Evolutionary conservation across 352 stramenopile genomes (phyloP).

Genomic region (Phytophthora foliorum): DNA sequence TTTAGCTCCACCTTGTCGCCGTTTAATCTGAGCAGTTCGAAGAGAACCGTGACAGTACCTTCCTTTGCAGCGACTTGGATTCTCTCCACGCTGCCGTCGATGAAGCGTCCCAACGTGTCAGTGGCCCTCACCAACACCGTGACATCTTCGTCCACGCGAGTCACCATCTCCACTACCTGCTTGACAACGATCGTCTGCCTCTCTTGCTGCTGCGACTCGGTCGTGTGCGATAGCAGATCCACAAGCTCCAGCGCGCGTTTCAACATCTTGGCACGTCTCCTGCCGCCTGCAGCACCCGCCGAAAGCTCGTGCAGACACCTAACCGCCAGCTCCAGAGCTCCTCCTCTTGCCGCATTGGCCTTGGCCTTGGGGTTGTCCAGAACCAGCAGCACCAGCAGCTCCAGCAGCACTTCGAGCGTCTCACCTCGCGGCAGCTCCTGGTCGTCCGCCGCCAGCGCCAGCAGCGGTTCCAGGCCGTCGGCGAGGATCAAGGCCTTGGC

Average conservation of each 20-base stretch:
- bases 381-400: slow-evolving; percentile 51
- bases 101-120: slow-evolving; percentile 48
- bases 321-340: slow-evolving; percentile 43
- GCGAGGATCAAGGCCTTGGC: slow-evolving; percentile 42
- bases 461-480: slow-evolving; percentile 43
- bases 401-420: slow-evolving; percentile 49
- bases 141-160: slow-evolving; percentile 40
- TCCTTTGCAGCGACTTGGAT: slow-evolving; percentile 47
- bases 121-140: slow-evolving; percentile 46
- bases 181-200: slow-evolving; percentile 38
- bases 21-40: slow-evolving; percentile 43
- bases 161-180: slow-evolving; percentile 37
- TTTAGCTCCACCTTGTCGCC: slow-evolving; percentile 50
- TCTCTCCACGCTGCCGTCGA: slow-evolving; percentile 40
- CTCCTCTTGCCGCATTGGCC: slow-evolving; percentile 19
- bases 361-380: slow-evolving; percentile 35
- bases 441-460: slow-evolving; percentile 31
- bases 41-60: slow-evolving; percentile 40
- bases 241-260: slow-evolving; percentile 57
- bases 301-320: slow-evolving; percentile 29
- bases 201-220: slow-evolving; percentile 23
- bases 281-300: slow-evolving; percentile 23
- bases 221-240: slow-evolving; percentile 34
- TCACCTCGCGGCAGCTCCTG: slow-evolving; percentile 17
- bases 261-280: slow-evolving; percentile 50